Percentiles rank a stretch among this genome's conserved stretches.
Conservation (phyloP, 768 basidiomycete species). For the Lyophyllum atratum region DNA sequence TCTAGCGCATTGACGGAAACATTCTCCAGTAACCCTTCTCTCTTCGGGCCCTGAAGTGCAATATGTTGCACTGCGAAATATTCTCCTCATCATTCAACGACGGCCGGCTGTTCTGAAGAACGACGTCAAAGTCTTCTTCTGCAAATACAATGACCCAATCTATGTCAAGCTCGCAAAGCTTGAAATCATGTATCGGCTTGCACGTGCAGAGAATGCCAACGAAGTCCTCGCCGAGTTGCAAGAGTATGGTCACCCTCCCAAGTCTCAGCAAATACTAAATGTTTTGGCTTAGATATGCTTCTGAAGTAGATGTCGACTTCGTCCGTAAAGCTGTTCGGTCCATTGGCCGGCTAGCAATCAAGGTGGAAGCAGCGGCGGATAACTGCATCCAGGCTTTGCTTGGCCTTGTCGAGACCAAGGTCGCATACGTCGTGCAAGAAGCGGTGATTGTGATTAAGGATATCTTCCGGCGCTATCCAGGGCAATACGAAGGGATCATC, state of each 20-base stretch:
- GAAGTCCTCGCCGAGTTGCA: slow-evolving; percentile 94
- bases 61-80: slow-evolving; percentile 96
- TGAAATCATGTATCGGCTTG: slow-evolving; percentile 98
- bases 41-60: slow-evolving; percentile 99
- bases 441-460: slow-evolving; percentile 97
- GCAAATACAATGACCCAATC: slow-evolving; percentile 99
- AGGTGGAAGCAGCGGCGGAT: slow-evolving; percentile 88
- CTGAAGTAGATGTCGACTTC: slow-evolving; percentile 98
- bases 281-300: slow-evolving; percentile 72
- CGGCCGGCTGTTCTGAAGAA: slow-evolving; percentile 91
- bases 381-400: slow-evolving; percentile 87
- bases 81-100: slow-evolving; percentile 95
- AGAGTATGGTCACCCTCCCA: slow-evolving; percentile 58
- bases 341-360: slow-evolving; percentile 97
- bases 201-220: slow-evolving; percentile 89
- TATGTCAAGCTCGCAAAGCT: slow-evolving; percentile 98
- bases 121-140: slow-evolving; percentile 99
- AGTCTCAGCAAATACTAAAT: background rate
- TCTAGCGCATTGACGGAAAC: slow-evolving; percentile 7
- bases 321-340: slow-evolving; percentile 97
- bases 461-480: slow-evolving; percentile 96
- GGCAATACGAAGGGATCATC: slow-evolving; percentile 95
- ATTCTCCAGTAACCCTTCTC: slow-evolving; percentile 75
- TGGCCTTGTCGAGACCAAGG: slow-evolving; percentile 87
- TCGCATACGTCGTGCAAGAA: slow-evolving; percentile 96